Conservation (phyloP, 495 filamentous ascomycete genomes). For the Jackrogersella multiformis region DNA sequence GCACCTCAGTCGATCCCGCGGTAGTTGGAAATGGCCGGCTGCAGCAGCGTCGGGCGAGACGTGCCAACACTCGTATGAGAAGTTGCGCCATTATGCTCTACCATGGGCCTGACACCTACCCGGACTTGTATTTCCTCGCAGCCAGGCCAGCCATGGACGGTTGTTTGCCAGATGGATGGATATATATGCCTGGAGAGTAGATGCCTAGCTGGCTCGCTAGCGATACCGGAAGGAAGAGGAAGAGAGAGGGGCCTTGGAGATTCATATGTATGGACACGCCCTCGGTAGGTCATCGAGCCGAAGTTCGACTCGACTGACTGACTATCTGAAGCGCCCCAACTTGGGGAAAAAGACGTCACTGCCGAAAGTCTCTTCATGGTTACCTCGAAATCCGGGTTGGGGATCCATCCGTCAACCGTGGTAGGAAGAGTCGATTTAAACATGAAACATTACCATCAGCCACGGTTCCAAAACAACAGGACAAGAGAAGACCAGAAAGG, state of each 20-base stretch:
- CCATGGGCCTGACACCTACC: neutral
- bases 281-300: constrained; percentile 24
- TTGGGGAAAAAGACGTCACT: constrained; percentile 34
- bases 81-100: neutral
- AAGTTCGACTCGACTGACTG: neutral
- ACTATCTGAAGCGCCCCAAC: neutral
- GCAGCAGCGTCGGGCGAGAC: constrained; percentile 15
- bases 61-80: neutral
- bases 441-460: constrained; percentile 46
- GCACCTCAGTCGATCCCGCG: neutral
- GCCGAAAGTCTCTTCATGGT: constrained; percentile 38
- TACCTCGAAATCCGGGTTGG: constrained; percentile 24
- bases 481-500: neutral
- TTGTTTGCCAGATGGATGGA: constrained; percentile 8
- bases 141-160: constrained; percentile 14
- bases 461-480: constrained; percentile 30
- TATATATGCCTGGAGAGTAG: neutral
- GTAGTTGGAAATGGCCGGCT: constrained; percentile 11
- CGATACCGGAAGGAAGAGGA: constrained; percentile 34
- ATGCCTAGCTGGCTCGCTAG: constrained; percentile 8
- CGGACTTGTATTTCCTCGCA: constrained; percentile 5
- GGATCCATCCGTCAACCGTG: constrained; percentile 29
- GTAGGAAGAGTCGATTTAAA: constrained; percentile 38
- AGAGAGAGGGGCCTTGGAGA: neutral
- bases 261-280: constrained; percentile 13